A percentile compares a stretch with the other conserved stretches of the same genome.
Evolutionary conservation across 148 eudicot species (phyloP).

Genomic region (Linanthus parryae): DNA sequence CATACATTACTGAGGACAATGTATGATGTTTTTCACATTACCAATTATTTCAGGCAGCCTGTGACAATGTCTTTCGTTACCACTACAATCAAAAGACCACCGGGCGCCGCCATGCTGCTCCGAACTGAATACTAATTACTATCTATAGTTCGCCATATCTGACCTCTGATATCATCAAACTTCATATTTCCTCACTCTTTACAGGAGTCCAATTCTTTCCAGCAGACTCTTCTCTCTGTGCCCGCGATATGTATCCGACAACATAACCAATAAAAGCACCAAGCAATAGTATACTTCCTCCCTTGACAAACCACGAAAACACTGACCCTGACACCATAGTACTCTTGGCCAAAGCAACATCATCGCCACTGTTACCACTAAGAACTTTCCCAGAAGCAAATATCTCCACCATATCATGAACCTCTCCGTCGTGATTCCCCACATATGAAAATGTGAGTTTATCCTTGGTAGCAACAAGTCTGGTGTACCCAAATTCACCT

Average conservation of each 20-base stretch:
- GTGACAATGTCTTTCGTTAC: too few species aligned
- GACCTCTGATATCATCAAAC: too few species aligned
- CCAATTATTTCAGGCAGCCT: too few species aligned
- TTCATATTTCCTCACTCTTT: slow-evolving; percentile 56
- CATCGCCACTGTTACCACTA: slow-evolving; percentile 24
- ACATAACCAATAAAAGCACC: slow-evolving; percentile 70
- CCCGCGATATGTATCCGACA: slow-evolving; percentile 50
- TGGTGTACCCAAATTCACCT: slow-evolving; percentile 87
- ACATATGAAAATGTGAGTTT: slow-evolving; percentile 75
- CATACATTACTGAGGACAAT: too few species aligned
- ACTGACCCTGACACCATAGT: slow-evolving; percentile 10
- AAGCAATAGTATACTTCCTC: slow-evolving; percentile 46
- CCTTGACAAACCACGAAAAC: slow-evolving; percentile 40
- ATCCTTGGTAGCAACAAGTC: slow-evolving; percentile 72
- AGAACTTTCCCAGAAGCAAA: slow-evolving; percentile 60
- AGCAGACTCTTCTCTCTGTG: slow-evolving; percentile 31
- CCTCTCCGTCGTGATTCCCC: slow-evolving; percentile 96
- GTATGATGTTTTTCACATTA: too few species aligned
- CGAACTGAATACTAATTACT: too few species aligned
- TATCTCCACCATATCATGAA: slow-evolving; percentile 80
- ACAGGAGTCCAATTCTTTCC: slow-evolving; percentile 54
- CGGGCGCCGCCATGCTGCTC: too few species aligned
- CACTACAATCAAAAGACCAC: too few species aligned
- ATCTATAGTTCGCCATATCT: too few species aligned
- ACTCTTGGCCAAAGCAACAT: slow-evolving; percentile 11